Evolutionary conservation across 1,139 yeast genomes (phyloP).

Genomic region (Lodderomyces theae): DNA sequence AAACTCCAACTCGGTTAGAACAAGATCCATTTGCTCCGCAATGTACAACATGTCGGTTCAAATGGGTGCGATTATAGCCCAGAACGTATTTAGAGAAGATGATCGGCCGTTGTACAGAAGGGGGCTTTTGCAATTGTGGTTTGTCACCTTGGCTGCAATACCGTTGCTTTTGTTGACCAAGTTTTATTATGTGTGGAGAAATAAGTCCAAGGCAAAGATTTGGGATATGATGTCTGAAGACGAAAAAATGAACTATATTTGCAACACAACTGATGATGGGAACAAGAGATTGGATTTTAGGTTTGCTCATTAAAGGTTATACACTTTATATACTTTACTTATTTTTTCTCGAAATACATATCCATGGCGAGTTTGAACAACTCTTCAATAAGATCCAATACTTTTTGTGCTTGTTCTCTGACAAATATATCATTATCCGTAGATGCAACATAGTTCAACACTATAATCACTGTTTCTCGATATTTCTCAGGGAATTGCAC

Average conservation of each 20-base stretch:
- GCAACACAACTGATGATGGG: conserved; percentile 46
- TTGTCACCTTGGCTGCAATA: conserved; percentile 24
- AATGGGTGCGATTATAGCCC: conserved; percentile 47
- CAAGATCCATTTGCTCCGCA: conserved; percentile 56
- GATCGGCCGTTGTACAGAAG: conserved; percentile 58
- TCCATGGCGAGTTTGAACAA: conserved; percentile 18
- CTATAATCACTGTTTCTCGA: conserved; percentile 36
- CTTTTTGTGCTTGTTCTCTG: conserved; percentile 53
- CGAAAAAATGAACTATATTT: conserved; percentile 44
- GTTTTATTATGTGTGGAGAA: conserved; percentile 45
- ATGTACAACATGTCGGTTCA: conserved; percentile 63
- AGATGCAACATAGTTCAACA: conserved; percentile 43
- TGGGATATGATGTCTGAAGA: conserved; percentile 48
- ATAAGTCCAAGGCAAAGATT: conserved; percentile 35
- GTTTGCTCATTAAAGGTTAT: conserved; percentile 19
- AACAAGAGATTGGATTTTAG: conserved; percentile 54
- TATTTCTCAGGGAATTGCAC: conserved; percentile 51
- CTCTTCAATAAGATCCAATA: conserved; percentile 45
- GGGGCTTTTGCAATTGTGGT: conserved; percentile 42
- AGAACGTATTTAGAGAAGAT: conserved; percentile 53
- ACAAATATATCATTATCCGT: conserved; percentile 58
- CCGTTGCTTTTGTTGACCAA: conserved; percentile 23
- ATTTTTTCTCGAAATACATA: conserved; percentile 6
- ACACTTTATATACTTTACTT: conserved; percentile 19
- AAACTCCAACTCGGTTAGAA: conserved; percentile 57